phyloP scores from a whole-genome alignment of 23 red algal species.

The Porphyridium purpureum region DNA sequence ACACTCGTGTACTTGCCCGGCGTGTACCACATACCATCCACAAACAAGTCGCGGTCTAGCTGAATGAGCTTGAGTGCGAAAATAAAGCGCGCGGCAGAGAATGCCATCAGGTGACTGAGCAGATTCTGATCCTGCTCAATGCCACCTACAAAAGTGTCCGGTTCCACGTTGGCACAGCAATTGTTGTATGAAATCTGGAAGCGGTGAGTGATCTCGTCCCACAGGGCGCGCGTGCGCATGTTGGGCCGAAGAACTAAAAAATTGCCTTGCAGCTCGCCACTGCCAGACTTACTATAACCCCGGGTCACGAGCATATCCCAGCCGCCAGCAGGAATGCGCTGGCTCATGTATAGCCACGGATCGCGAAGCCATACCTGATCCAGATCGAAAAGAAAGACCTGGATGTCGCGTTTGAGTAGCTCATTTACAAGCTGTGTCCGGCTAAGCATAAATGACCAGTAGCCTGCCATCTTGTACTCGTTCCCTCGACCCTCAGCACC shows the following conservation, averaged over 20 bases:
- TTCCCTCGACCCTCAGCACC: conserved; percentile 23
- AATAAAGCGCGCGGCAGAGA: conserved; percentile 19
- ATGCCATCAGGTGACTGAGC: conserved; percentile 31
- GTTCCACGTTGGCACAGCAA: too few relatives aligned
- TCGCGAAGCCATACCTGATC: conserved; percentile 54
- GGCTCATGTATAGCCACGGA: conserved; percentile 30
- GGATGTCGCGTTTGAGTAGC: conserved; percentile 27
- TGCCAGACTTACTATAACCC: too few relatives aligned
- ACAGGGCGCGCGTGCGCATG: conserved; percentile 23
- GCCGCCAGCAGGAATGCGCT: conserved; percentile 4
- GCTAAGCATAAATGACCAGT: conserved; percentile 56
- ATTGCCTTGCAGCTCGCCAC: conserved; percentile 60
- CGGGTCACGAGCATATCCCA: conserved; percentile 46
- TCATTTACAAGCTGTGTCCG: conserved; percentile 35
- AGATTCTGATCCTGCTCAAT: conserved; percentile 67
- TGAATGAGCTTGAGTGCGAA: too few relatives aligned
- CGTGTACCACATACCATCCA: conserved; percentile 51
- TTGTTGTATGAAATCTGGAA: too few relatives aligned
- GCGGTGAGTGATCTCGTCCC: conserved; percentile 29
- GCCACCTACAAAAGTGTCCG: conserved; percentile 17
- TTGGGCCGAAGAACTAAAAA: conserved; percentile 48
- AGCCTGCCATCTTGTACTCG: conserved; percentile 36
- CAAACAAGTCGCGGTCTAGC: conserved; percentile 49
- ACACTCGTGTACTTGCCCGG: conserved; percentile 17
- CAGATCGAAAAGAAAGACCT: conserved; percentile 51